phyloP scores from a whole-genome alignment of 2,329 filamentous ascomycete genomes.

The Alternaria sp. region DNA sequence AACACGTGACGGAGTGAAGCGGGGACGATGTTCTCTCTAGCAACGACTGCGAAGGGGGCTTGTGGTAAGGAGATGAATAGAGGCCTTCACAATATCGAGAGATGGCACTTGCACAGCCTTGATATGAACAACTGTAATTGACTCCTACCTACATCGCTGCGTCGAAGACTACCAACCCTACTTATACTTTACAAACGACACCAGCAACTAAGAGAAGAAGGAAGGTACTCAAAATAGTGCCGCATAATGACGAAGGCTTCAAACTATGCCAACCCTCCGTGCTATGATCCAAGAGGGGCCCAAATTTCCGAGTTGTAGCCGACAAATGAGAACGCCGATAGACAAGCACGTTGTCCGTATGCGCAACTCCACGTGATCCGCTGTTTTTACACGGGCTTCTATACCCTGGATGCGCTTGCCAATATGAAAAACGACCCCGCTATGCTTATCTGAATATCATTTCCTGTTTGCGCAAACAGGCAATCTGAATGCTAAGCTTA shows the following conservation, averaged over 20 bases:
- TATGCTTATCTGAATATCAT: conserved; percentile 8
- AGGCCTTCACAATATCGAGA: not conserved
- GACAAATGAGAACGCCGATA: conserved; percentile 39
- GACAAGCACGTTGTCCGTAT: conserved; percentile 27
- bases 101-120: not conserved
- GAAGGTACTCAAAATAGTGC: conserved; percentile 6
- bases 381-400: conserved; percentile 28
- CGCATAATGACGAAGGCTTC: conserved; percentile 4
- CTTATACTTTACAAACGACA: conserved; percentile 8
- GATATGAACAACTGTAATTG: conserved; percentile 6
- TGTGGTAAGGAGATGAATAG: not conserved
- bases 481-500: not conserved
- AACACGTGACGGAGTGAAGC: conserved; percentile 24
- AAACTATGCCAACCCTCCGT: conserved; percentile 3
- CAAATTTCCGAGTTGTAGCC: conserved; percentile 20
- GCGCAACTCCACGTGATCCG: conserved; percentile 17
- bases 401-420: conserved; percentile 16
- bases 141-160: conserved; percentile 10
- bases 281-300: conserved; percentile 13
- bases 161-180: conserved; percentile 5
- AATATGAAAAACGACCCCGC: conserved; percentile 14
- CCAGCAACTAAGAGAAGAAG: not conserved
- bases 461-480: not conserved
- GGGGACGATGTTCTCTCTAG: not conserved
- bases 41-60: not conserved